Conservation (phyloP, 306 rosid genomes). For the Quercus gilva region DNA sequence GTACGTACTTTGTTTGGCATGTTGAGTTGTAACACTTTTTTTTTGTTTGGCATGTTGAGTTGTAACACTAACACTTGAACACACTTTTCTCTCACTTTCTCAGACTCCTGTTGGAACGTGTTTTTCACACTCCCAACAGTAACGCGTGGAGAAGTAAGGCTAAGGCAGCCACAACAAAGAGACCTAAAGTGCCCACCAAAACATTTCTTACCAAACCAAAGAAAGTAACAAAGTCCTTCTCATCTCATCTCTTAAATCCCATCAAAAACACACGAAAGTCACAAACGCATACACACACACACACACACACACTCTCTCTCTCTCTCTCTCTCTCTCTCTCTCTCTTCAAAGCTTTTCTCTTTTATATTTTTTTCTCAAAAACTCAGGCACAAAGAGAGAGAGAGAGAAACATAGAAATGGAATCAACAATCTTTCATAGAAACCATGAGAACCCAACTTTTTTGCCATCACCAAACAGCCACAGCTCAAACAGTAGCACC, state of each 20-base stretch:
- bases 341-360: neutral
- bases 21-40: neutral
- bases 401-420: slow-evolving; percentile 33
- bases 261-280: neutral
- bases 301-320: neutral
- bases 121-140: neutral
- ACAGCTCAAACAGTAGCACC: slow-evolving; percentile 27
- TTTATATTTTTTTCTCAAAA: no score
- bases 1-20: neutral
- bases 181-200: slow-evolving; percentile 33
- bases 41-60: neutral
- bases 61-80: no score
- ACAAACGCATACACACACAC: neutral
- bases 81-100: neutral
- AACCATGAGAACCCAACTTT: slow-evolving; percentile 21
- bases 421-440: slow-evolving; percentile 43
- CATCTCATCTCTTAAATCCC: slow-evolving; percentile 3
- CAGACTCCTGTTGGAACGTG: slow-evolving; percentile 1
- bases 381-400: no score
- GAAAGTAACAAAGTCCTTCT: slow-evolving; percentile 19
- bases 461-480: slow-evolving; percentile 34
- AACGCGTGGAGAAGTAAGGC: slow-evolving; percentile 33
- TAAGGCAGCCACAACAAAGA: neutral
- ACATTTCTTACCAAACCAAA: slow-evolving; percentile 51
- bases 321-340: neutral